phyloP scores from a whole-genome alignment of 495 filamentous ascomycete species.

The Penicillium arizonense region DNA sequence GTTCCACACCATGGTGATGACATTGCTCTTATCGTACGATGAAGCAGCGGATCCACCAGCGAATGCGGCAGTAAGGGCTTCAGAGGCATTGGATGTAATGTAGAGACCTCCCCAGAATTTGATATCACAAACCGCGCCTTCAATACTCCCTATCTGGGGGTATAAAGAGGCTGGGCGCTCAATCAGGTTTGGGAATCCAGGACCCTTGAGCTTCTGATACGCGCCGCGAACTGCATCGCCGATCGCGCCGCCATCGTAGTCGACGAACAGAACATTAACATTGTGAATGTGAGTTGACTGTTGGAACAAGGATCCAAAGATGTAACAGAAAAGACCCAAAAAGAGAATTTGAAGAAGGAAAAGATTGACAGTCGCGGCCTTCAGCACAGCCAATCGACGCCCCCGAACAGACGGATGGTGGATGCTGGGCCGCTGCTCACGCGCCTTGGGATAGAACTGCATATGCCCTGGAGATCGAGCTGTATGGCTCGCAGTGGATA shows the following conservation, averaged over 20 bases:
- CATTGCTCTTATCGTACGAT: conserved; percentile 36
- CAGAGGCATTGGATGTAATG: conserved; percentile 34
- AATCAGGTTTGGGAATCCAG: conserved; percentile 39
- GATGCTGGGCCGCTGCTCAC: conserved; percentile 20
- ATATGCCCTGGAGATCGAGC: neutral
- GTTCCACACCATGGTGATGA: conserved; percentile 50
- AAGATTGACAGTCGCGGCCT: conserved; percentile 17
- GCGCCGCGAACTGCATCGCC: conserved; percentile 40
- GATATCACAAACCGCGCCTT: conserved; percentile 38
- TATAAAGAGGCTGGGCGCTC: conserved; percentile 28
- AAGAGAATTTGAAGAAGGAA: conserved; percentile 37
- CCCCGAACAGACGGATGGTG: conserved; percentile 20
- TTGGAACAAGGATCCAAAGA: conserved; percentile 47
- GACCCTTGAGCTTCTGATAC: conserved; percentile 35
- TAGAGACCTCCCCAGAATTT: conserved; percentile 50
- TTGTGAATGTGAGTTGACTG: conserved; percentile 37
- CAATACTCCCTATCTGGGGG: conserved; percentile 20
- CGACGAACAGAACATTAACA: conserved; percentile 46
- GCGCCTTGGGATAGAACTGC: conserved; percentile 23
- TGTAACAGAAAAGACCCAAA: conserved; percentile 42
- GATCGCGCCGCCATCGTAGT: conserved; percentile 50
- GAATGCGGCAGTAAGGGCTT: conserved; percentile 33
- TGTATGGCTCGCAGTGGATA: too few relatives aligned
- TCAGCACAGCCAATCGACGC: conserved; percentile 20
- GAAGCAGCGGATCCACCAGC: conserved; percentile 25